Conservation (phyloP, 495 filamentous ascomycete species). For the Podospora appendiculata region DNA sequence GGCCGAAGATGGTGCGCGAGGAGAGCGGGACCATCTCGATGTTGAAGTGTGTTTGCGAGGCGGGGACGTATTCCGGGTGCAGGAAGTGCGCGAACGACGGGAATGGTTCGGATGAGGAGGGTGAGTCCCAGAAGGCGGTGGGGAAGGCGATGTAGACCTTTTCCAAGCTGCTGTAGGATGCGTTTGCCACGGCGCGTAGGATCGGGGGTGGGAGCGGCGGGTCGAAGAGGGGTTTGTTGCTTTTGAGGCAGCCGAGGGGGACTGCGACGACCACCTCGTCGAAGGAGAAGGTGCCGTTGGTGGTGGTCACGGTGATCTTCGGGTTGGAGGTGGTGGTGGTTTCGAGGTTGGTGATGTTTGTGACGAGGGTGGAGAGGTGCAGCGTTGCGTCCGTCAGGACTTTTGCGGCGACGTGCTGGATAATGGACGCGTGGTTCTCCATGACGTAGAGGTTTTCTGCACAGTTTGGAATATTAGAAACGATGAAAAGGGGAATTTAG, state of each 20-base stretch:
- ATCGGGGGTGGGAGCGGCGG: slow-evolving; percentile 64
- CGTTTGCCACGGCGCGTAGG: slow-evolving; percentile 59
- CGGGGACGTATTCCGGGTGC: slow-evolving; percentile 50
- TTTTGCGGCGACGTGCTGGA: slow-evolving; percentile 37
- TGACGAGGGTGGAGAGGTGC: slow-evolving; percentile 21
- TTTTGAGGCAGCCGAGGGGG: slow-evolving; percentile 86
- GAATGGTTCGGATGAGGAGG: slow-evolving; percentile 20
- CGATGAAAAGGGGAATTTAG: too few species aligned
- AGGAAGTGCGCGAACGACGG: slow-evolving; percentile 61
- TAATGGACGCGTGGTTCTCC: slow-evolving; percentile 58
- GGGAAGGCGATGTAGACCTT: slow-evolving; percentile 90
- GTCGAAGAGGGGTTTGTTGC: slow-evolving; percentile 58
- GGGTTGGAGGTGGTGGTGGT: slow-evolving; percentile 33
- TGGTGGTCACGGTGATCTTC: slow-evolving; percentile 46
- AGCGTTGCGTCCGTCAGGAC: too few species aligned
- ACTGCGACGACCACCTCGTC: slow-evolving; percentile 82
- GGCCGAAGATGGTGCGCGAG: slow-evolving; percentile 40
- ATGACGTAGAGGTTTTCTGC: slow-evolving; percentile 89
- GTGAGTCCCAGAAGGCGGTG: slow-evolving; percentile 47
- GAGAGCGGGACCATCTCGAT: slow-evolving; percentile 75
- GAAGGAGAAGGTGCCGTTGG: slow-evolving; percentile 49
- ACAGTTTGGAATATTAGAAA: background rate
- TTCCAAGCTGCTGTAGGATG: slow-evolving; percentile 84
- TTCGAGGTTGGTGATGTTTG: slow-evolving; percentile 28
- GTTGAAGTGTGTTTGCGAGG: slow-evolving; percentile 64